Evolutionary conservation across 805 yeast species (phyloP).

Genomic region (Kodamaea restingae): DNA sequence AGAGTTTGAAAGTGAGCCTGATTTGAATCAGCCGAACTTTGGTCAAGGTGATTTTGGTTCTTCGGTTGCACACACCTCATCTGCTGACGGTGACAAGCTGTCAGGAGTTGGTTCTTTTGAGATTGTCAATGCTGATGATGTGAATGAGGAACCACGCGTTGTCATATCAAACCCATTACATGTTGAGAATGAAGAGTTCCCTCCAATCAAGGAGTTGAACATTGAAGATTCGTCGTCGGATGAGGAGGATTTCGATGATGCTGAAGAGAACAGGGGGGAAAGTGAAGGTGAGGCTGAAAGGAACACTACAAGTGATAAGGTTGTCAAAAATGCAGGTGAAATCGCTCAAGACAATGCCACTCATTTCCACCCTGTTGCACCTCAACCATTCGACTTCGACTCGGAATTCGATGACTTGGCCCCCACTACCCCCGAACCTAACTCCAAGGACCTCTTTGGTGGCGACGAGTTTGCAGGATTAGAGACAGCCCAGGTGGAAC

Average conservation of each 20-base stretch:
- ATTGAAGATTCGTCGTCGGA: constrained; percentile 44
- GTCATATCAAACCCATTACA: constrained; percentile 2
- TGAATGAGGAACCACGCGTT: constrained; percentile 15
- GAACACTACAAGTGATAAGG: no score
- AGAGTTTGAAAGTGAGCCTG: background rate
- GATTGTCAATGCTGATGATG: constrained; percentile 50
- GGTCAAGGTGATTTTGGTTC: background rate
- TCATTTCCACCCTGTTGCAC: no score
- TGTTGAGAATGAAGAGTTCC: constrained; percentile 47
- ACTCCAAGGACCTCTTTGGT: constrained; percentile 27
- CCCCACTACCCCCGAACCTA: constrained; percentile 23
- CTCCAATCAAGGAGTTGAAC: constrained; percentile 57
- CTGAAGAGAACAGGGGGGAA: constrained; percentile 24
- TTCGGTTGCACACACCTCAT: constrained; percentile 9
- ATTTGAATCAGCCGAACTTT: no score
- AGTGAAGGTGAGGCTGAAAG: background rate
- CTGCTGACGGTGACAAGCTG: constrained; percentile 34
- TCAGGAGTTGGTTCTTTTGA: constrained; percentile 53
- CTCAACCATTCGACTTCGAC: constrained; percentile 25
- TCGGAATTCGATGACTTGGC: constrained; percentile 35
- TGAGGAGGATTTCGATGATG: constrained; percentile 30
- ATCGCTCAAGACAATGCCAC: no score
- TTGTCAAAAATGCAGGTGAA: no score
- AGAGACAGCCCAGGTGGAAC: constrained; percentile 32
- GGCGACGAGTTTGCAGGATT: constrained; percentile 36